Evolutionary conservation across 768 basidiomycete species (phyloP), one percentile per base, ranked within the genome.

Genomic region (Tricholoma saponaceum): DNA sequence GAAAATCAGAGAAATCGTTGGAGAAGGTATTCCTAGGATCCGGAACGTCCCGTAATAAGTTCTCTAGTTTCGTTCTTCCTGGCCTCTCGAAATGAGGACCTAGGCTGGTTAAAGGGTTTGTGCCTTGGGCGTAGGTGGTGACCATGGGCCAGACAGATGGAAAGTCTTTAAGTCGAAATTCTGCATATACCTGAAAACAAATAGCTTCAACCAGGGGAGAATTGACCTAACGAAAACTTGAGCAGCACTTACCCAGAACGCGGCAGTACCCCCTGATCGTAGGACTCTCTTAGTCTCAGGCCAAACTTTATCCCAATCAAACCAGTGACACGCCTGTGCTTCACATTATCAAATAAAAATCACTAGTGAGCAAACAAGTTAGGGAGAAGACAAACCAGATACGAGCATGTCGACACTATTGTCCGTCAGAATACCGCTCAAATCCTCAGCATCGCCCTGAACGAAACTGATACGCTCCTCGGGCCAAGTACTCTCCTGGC

Each of bases 321-420:
- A 93, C 90, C 90, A 92, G 66, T 93, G 91, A 2, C 83, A 83
- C 0, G 90, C 84, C 71, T 90, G 90, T 1, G 87, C 90, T 90
- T 51, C 20, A 18, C 58, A 25, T 26, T 41, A 25, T 16, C 28
- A 18, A 22, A 56, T n/a, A n/a, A 23, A 2, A 22, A 41, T 16
- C 32, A 54, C 32, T n/a, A 41, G 18, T 25, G 22, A 26, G 4
- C 32, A 16, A 52, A 14, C 20, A 33, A 9, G 52, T 30, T 52
- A 4, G 10, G n/a, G 20, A 47, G 20, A 16, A 18, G 23, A 33
- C 50, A 46, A 46, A 65, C 90, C 89, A n/a, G 89, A 80, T 13
- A 86, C 76, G 25, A 90, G 69, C 43, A 92, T 66, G 67, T 93
- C 92, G 3, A 87, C 83, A 44, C 78, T 82, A 1, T 71, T 73